Conservation (phyloP, 2,329 filamentous ascomycete species). For the Cladosporium sp. region DNA sequence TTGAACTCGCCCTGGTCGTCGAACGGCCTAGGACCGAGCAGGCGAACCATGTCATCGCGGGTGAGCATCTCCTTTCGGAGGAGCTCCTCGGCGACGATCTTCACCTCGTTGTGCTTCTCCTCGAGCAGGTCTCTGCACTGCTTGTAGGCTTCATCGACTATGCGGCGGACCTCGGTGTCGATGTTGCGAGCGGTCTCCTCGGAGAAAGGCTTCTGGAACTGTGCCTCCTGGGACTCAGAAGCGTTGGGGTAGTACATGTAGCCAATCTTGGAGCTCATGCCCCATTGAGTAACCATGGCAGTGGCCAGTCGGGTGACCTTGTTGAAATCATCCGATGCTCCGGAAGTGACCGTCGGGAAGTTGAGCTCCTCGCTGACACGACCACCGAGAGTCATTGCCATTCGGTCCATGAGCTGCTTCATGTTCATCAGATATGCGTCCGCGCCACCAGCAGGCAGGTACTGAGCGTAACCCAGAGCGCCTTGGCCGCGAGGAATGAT, state of each 20-base stretch:
- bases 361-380: constrained; percentile 94
- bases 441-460: constrained; percentile 80
- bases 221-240: constrained; percentile 9
- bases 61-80: constrained; percentile 85
- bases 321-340: constrained; percentile 94
- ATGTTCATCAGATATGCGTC: constrained; percentile 96
- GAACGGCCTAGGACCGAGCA: constrained; percentile 79
- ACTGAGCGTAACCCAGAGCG: constrained; percentile 92
- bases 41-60: constrained; percentile 83
- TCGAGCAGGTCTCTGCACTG: constrained; percentile 78
- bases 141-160: constrained; percentile 87
- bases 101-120: constrained; percentile 82
- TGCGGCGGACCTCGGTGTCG: constrained; percentile 82
- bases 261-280: constrained; percentile 92
- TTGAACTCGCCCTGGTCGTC: constrained; percentile 82
- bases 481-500: constrained; percentile 96
- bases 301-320: constrained; percentile 96
- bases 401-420: constrained; percentile 95
- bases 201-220: constrained; percentile 76
- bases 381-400: constrained; percentile 98
- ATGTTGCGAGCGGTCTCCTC: constrained; percentile 90
- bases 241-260: constrained; percentile 73
- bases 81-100: constrained; percentile 86
- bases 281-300: constrained; percentile 98
- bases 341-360: constrained; percentile 92